Evolutionary conservation across 1,139 yeast genomes (phyloP).

Genomic region (Geotrichum europaeum): DNA sequence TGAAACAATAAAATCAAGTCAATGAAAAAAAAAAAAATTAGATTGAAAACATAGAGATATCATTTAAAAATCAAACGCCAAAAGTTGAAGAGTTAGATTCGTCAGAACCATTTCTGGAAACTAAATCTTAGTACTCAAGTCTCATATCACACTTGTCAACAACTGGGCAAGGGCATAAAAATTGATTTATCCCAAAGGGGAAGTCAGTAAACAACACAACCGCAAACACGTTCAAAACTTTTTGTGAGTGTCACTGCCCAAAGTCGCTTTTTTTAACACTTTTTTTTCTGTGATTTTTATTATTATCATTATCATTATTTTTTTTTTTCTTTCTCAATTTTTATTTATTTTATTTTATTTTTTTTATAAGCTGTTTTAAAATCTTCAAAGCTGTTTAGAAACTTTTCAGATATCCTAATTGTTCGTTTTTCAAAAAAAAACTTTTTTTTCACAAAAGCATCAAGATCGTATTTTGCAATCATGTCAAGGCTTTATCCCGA

Average conservation of each 20-base stretch:
- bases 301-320: neutral
- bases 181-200: neutral
- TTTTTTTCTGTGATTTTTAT: neutral
- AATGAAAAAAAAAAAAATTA: neutral
- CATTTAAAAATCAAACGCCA: neutral
- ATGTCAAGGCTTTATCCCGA: constrained; percentile 9
- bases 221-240: neutral
- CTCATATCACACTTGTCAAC: neutral
- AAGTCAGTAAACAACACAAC: neutral
- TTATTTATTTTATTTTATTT: neutral
- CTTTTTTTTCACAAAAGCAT: neutral
- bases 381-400: too few relatives aligned
- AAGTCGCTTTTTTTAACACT: neutral
- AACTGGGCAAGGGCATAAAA: neutral
- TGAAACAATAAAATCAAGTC: neutral
- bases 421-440: neutral
- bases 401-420: too few relatives aligned
- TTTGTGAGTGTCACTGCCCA: neutral
- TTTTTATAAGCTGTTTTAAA: too few relatives aligned
- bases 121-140: neutral
- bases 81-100: neutral
- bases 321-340: neutral
- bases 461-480: neutral
- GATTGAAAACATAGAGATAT: neutral
- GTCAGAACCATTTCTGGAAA: neutral